Base-by-base conservation (phyloP, 1,284 basidiomycete genomes). In the Cryptococcus wingfieldii region DNA sequence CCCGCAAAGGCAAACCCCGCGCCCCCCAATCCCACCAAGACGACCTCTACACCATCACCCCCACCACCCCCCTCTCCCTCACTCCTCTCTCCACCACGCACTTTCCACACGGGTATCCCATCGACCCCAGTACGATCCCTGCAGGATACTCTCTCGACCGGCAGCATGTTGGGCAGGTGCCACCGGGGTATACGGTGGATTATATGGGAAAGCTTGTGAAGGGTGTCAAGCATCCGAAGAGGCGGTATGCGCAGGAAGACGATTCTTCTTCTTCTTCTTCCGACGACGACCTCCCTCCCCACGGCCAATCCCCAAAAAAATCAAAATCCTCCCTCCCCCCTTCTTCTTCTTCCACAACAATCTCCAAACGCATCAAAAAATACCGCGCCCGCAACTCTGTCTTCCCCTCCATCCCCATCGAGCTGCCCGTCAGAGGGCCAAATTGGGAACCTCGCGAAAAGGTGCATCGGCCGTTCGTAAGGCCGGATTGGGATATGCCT, bases 1-100 rank as follows among this genome's bases (percentile, higher is more conserved):
- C 47, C 12, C 54, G 54, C 31, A 55, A 50, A 34, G 9, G 38
- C 14, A 50, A 50, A 25, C 48, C 23, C 23, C 23, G 48, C 13
- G 9, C 34, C 37, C 13, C 13, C 3, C 48, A 0, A n/a, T 23
- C 31, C 18, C 16, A 50, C n/a, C 18, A 47, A 10, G 46, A 47
- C 19, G 46, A 18, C 19, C 46, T 28, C 46, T 27, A 16, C n/a
- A 18, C 23, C 18, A 28, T 10, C 18, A 47, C 18, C 16, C 23
- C 23, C 23, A 23, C 23, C 23, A 23, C 23, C 23, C 23, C 23
- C 23, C 3, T 23, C 23, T 23, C 23, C 23, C 23, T 23, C 23
- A 23, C 23, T 3, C 23, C 23, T 2, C 23, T 23, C 23, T 23
- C 23, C 23, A 2, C 25, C 18, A 9, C 46, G 18, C 46, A 42